Conservation (phyloP, 1,284 basidiomycete genomes). For the Apiotrichum gracile region DNA sequence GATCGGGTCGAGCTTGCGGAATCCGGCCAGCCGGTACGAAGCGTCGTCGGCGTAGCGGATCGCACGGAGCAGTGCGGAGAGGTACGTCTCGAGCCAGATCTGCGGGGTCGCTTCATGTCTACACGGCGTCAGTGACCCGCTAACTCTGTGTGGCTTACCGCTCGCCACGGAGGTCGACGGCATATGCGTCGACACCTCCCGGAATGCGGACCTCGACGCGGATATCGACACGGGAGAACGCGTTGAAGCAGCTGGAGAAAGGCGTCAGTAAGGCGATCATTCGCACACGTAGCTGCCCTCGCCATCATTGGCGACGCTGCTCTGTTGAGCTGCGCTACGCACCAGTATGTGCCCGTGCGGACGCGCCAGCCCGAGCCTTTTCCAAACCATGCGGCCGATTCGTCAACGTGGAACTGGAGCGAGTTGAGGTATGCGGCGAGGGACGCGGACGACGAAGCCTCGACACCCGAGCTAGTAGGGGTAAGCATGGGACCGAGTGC, state of each 20-base stretch:
- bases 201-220: slow-evolving; percentile 98
- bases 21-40: slow-evolving; percentile 84
- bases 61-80: slow-evolving; percentile 83
- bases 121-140: neutral
- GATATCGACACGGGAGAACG: slow-evolving; percentile 93
- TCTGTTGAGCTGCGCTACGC: slow-evolving; percentile 36
- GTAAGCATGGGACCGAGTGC: neutral
- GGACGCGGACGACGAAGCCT: slow-evolving; percentile 93
- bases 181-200: slow-evolving; percentile 90
- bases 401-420: slow-evolving; percentile 89
- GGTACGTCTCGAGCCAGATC: slow-evolving; percentile 95
- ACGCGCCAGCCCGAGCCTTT: slow-evolving; percentile 86
- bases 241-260: slow-evolving; percentile 87
- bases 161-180: slow-evolving; percentile 89
- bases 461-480: slow-evolving; percentile 76
- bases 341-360: slow-evolving; percentile 91
- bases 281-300: no score
- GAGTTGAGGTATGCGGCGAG: slow-evolving; percentile 98
- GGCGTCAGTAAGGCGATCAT: no score
- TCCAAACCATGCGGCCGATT: slow-evolving; percentile 86
- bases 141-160: slow-evolving; percentile 55
- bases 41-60: slow-evolving; percentile 95
- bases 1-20: slow-evolving; percentile 93
- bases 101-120: slow-evolving; percentile 88
- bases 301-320: no score